Evolutionary conservation across 495 filamentous ascomycete genomes (phyloP), one percentile per base, ranked within the genome.

Genomic region (Podospora pseudoanserina): DNA sequence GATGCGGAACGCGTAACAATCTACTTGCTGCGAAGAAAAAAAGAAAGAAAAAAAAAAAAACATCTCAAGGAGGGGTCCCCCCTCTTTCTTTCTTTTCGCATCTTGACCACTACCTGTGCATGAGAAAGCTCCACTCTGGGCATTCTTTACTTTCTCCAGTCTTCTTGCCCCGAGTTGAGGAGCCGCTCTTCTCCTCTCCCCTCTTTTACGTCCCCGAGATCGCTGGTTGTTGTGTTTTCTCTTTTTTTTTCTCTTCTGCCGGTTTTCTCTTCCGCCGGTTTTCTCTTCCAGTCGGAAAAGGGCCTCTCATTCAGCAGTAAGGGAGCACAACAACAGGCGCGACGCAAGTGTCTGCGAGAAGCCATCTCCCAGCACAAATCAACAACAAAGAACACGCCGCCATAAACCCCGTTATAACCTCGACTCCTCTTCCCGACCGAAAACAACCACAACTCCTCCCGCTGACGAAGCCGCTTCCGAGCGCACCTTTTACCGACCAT

Each of bases 401-500:
- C 20, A 23, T 23, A 23, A 23, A 49, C 39, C 39, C 15, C 39
- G 39, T 13, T 13, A 18, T 49, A 49, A 49, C 39, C 7, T 49
- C 39, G 13, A 49, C 39, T 11, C 39, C 9, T 11, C 3, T 13
- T 5, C 19, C 56, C 19, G 23, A 19, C 30, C 58, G 23, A 6
- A 61, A 28, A 6, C 23, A 61, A 28, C 23, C 5, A 59, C 6
- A 61, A 61, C 20, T 18, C 23, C 56, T 15, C 15, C 30, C n/a
- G 53, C 63, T 26, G 3, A 57, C 49, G 19, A 18, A 49, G 18
- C 16, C 28, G 11, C 5, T 27, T 9, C 18, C 44, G 19, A 32
- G 49, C 19, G 55, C 16, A 70, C 68, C 67, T 76, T 68, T 56
- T 26, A 18, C 55, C 55, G 73, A 79, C 73, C 68, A 87, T 87